These are phyloP conservation scores for Clonostachys rosea DNA, from an alignment of 2,329 filamentous ascomycete species.

Conservation along the genomic window DNA sequence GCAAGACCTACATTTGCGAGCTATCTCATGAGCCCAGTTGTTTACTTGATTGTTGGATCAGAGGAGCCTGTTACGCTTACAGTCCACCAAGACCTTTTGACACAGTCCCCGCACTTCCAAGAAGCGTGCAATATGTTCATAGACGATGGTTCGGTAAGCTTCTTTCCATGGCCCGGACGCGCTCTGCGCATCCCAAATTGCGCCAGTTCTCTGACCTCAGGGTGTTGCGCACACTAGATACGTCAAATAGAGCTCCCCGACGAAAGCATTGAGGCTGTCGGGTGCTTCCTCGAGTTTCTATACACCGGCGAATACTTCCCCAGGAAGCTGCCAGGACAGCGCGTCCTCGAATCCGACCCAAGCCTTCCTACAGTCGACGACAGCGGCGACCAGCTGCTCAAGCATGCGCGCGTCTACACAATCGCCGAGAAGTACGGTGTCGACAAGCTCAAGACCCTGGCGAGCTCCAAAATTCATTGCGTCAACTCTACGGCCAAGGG, in stretches of 20 bases:
- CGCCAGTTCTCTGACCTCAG: not conserved
- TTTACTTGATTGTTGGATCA: conserved; percentile 61
- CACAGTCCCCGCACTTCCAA: conserved; percentile 70
- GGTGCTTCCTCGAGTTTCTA: conserved; percentile 33
- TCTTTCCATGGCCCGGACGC: conserved; percentile 15
- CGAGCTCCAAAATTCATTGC: conserved; percentile 87
- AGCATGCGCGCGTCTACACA: conserved; percentile 86
- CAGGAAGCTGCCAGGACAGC: conserved; percentile 56
- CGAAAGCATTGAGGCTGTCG: conserved; percentile 25
- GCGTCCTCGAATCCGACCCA: conserved; percentile 65
- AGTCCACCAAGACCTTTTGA: conserved; percentile 75
- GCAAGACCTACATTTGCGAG: conserved; percentile 43
- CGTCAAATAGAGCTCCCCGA: conserved; percentile 62
- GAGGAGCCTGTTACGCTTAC: conserved; percentile 62
- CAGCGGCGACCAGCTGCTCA: conserved; percentile 77
- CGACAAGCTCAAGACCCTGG: conserved; percentile 65
- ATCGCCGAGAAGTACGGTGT: conserved; percentile 76
- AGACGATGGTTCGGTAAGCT: conserved; percentile 51
- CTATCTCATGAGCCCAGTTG: conserved; percentile 65
- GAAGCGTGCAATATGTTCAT: conserved; percentile 58
- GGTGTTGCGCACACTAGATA: conserved; percentile 26
- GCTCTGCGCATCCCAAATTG: not conserved
- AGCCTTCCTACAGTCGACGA: conserved; percentile 64
- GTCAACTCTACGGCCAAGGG: conserved; percentile 83
- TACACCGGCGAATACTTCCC: conserved; percentile 63